Evolutionary conservation across 805 yeast species (phyloP), one percentile per base, ranked within the genome.

Genomic region (Zygosaccharomyces gambellarensis): DNA sequence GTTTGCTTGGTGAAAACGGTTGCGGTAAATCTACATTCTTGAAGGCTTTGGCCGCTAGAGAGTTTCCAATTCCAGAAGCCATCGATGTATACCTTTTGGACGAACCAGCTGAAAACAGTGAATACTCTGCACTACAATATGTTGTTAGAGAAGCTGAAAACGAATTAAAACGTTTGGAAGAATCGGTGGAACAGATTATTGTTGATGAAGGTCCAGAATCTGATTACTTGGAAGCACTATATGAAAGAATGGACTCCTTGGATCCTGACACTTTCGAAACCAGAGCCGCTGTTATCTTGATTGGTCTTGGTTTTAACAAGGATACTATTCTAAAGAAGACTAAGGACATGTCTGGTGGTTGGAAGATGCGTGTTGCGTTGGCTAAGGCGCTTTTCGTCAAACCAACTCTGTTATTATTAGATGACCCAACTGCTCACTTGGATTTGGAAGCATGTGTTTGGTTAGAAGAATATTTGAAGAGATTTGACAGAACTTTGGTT

Each of bases 281-380:
- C 40, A 83, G 99, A 73, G 99, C 99, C 49, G 96, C 99, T 47
- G 76, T 90, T 59, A 94, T 94, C 64, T 78, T 94, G 66, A 87
- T 87, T 59, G 99, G 99, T 90, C 81, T 94, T 71, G 99, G 99
- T 64, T 94, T 94, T 83, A 87, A 87, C 73, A 65, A 85, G 49
- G 72, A 73, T 58, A 92, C 98, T 49, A 92, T 94, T 65, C 78
- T 80, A 68, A 94, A 94, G 80, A 85, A 84, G 74, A 94, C 99
- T 64, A 90, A 89, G 73, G 98, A 94, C 68, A 94, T 94, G 99
- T 89, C 97, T 67, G 99, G 99, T 81, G 99, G 99, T 70, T 94
- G 99, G 99, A 90, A 90, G 78, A 94, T 94, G 99, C 89, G 99
- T 76, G 99, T 94, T 54, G 98, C 99, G 40, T 78, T 94, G 55